A percentile compares a stretch with the other conserved stretches of the same genome.
Conservation (phyloP, 768 basidiomycete genomes). For the Termitomyces sp. region DNA sequence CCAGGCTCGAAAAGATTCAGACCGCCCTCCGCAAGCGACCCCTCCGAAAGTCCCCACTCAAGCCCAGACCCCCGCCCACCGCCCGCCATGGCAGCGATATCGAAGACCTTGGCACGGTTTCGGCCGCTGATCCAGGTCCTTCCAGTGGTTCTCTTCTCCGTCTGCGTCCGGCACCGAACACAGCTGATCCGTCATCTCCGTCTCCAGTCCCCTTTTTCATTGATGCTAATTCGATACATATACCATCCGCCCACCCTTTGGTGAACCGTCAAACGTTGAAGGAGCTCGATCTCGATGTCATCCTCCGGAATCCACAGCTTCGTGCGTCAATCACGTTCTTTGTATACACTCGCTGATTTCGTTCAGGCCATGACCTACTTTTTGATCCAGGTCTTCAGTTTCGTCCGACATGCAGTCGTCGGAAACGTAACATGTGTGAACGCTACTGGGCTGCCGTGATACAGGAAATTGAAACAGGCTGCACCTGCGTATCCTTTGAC, state of each 20-base stretch:
- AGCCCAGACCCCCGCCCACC: slow-evolving; percentile 19
- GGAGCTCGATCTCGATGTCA: slow-evolving; percentile 80
- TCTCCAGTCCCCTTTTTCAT: slow-evolving; percentile 26
- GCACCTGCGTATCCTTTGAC: slow-evolving; percentile 80
- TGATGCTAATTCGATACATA: slow-evolving; percentile 44
- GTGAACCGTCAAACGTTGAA: slow-evolving; percentile 81
- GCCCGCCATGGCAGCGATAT: slow-evolving; percentile 33
- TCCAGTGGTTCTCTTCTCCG: slow-evolving; percentile 37
- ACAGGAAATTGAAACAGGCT: slow-evolving; percentile 73
- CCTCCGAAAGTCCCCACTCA: slow-evolving; percentile 14
- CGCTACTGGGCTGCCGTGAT: slow-evolving; percentile 82
- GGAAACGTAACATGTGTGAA: slow-evolving; percentile 67
- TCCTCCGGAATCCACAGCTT: slow-evolving; percentile 85
- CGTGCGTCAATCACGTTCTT: slow-evolving; percentile 50
- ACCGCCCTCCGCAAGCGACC: slow-evolving; percentile 18
- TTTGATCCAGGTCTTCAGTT: slow-evolving; percentile 85
- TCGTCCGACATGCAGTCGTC: slow-evolving; percentile 66
- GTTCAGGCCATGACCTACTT: slow-evolving; percentile 78
- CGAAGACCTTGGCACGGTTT: slow-evolving; percentile 41
- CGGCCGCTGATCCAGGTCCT: slow-evolving; percentile 36
- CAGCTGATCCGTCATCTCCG: slow-evolving; percentile 24
- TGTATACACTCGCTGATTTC: slow-evolving; percentile 9
- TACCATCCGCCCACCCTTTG: slow-evolving; percentile 66
- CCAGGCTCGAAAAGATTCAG: slow-evolving; percentile 30
- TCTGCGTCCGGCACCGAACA: slow-evolving; percentile 21